Conservation (phyloP, 2,329 filamentous ascomycete species). For the Amesomyces nigricolor region DNA sequence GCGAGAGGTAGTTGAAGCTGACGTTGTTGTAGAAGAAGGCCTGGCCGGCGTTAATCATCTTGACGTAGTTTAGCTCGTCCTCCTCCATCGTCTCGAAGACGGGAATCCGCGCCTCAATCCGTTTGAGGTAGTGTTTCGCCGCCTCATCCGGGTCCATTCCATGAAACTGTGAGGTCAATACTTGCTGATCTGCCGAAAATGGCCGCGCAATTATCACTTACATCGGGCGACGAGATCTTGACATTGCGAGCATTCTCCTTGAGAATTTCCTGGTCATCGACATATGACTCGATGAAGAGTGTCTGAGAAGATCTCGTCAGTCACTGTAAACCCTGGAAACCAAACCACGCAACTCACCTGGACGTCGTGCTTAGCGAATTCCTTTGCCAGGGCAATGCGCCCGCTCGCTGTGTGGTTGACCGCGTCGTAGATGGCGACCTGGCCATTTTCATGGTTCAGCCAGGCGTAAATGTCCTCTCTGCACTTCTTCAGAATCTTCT, state of each 20-base stretch:
- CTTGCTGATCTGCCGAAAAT: neutral
- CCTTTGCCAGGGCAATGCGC: conserved; percentile 79
- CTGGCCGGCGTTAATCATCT: conserved; percentile 97
- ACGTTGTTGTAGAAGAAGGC: conserved; percentile 95
- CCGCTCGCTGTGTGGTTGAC: conserved; percentile 87
- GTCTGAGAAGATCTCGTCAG: conserved; percentile 51
- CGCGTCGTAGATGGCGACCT: conserved; percentile 97
- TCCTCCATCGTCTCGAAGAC: conserved; percentile 97
- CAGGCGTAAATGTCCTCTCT: conserved; percentile 96
- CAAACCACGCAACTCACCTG: conserved; percentile 48
- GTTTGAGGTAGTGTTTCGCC: conserved; percentile 81
- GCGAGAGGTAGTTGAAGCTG: conserved; percentile 91
- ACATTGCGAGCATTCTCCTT: conserved; percentile 95
- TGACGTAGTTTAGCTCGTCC: conserved; percentile 90
- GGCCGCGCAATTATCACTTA: conserved; percentile 38
- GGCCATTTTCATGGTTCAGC: conserved; percentile 93
- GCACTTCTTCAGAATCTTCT: conserved; percentile 97
- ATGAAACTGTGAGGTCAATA: conserved; percentile 52
- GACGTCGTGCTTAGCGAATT: conserved; percentile 96
- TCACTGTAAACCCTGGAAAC: neutral
- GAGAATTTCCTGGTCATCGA: conserved; percentile 87
- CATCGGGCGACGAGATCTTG: conserved; percentile 95
- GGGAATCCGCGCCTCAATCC: conserved; percentile 88
- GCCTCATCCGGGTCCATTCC: conserved; percentile 91
- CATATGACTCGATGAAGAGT: conserved; percentile 92